phyloP scores from a whole-genome alignment of 805 yeast genomes.

The Cyberlindnera samutprakarnensis region DNA sequence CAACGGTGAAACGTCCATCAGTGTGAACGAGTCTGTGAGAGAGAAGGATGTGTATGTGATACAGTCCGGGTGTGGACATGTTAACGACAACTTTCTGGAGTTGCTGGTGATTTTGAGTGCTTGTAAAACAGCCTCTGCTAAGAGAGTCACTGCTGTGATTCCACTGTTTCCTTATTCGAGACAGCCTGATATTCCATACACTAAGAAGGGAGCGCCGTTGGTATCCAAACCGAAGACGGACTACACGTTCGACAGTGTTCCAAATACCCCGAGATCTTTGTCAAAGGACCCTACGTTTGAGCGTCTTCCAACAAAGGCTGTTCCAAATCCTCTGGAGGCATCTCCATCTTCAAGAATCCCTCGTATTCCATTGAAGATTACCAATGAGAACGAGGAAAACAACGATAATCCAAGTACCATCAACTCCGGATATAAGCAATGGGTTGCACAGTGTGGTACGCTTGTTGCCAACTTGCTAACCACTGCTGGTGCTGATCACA shows the following conservation, averaged over 20 bases:
- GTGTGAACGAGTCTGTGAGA: conserved; percentile 80
- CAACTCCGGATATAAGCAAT: conserved; percentile 74
- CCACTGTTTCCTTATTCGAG: conserved; percentile 95
- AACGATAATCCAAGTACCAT: conserved; percentile 35
- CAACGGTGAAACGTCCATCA: conserved; percentile 92
- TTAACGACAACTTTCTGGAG: conserved; percentile 94
- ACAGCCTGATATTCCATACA: conserved; percentile 90
- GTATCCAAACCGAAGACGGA: conserved; percentile 29
- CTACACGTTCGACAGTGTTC: conserved; percentile 42
- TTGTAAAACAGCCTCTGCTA: conserved; percentile 96
- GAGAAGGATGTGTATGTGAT: conserved; percentile 96
- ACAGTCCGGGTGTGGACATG: conserved; percentile 77
- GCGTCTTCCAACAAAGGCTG: no score
- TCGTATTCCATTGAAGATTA: conserved; percentile 27
- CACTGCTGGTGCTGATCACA: conserved; percentile 93
- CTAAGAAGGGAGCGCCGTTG: conserved; percentile 68
- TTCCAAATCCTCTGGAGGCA: no score
- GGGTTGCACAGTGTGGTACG: conserved; percentile 96
- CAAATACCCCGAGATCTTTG: conserved; percentile 36
- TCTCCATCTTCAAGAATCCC: conserved; percentile 13
- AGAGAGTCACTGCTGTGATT: conserved; percentile 88
- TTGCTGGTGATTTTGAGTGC: conserved; percentile 86
- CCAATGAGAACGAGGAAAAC: conserved; percentile 13
- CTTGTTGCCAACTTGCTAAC: conserved; percentile 80
- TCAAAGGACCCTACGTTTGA: conserved; percentile 7